phyloP scores from a whole-genome alignment of 2,329 filamentous ascomycete species.

The Parasarocladium wereldwijsianum region DNA sequence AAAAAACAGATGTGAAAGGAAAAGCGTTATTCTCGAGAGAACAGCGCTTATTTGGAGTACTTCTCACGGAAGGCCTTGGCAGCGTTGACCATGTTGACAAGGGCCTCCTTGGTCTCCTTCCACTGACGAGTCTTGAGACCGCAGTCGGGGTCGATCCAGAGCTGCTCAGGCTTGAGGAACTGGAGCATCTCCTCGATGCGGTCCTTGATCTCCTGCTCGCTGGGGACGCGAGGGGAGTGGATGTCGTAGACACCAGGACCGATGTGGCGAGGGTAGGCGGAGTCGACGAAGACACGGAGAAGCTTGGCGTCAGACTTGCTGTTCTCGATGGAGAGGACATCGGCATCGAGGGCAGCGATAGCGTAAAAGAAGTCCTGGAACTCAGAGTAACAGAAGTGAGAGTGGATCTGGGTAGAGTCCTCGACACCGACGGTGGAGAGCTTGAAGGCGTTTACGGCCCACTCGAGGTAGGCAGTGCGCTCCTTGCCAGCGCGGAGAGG shows the following conservation, averaged over 20 bases:
- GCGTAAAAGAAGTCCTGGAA: constrained; percentile 99
- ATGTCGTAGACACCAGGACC: constrained; percentile 99
- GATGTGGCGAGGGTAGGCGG: constrained; percentile 95
- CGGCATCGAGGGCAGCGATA: constrained; percentile 92
- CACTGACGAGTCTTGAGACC: constrained; percentile 98
- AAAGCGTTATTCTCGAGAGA: constrained; percentile 9
- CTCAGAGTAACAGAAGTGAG: constrained; percentile 99
- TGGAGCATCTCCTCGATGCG: constrained; percentile 96
- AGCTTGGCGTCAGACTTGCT: constrained; percentile 99
- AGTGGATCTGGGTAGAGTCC: constrained; percentile 98
- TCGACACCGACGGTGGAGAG: constrained; percentile 85
- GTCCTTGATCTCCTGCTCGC: constrained; percentile 96
- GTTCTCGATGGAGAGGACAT: constrained; percentile 99
- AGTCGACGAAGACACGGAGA: constrained; percentile 94
- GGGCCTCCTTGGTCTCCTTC: constrained; percentile 94
- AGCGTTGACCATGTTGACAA: constrained; percentile 94
- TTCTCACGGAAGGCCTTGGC: constrained; percentile 94
- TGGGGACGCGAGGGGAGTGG: constrained; percentile 94
- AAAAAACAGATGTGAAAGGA: constrained; percentile 17
- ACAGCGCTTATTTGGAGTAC: constrained; percentile 48
- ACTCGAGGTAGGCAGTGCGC: constrained; percentile 91
- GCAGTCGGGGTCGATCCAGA: constrained; percentile 99
- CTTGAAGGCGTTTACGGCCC: constrained; percentile 97
- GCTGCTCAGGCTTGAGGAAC: constrained; percentile 94
- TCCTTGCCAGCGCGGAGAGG: constrained; percentile 87